Conservation (phyloP, 768 basidiomycete species). For the Boletus pseudopeckii region DNA sequence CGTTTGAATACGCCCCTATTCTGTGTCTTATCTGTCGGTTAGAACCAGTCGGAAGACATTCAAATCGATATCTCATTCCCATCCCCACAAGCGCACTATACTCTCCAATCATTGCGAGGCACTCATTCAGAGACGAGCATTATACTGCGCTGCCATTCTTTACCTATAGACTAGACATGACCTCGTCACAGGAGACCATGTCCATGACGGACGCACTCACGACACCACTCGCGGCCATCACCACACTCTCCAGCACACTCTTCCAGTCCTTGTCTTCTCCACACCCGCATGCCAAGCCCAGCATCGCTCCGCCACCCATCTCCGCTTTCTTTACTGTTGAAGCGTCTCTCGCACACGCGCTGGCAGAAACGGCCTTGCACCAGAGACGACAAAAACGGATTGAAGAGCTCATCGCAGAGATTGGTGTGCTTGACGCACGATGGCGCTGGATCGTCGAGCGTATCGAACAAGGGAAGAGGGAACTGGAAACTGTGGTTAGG, state of each 20-base stretch:
- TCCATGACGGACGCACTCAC: conserved; percentile 61
- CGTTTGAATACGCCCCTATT: too few species aligned
- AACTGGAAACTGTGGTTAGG: conserved; percentile 64
- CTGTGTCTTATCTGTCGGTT: too few species aligned
- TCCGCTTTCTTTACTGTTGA: conserved; percentile 61
- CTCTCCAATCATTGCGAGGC: too few species aligned
- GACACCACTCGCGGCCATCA: conserved; percentile 57
- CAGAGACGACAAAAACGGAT: conserved; percentile 75
- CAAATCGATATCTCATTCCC: too few species aligned
- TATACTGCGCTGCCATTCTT: neutral
- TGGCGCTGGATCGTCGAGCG: conserved; percentile 69
- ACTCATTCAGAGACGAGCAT: neutral
- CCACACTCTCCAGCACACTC: conserved; percentile 61
- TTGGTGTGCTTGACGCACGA: conserved; percentile 59
- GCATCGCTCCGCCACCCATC: conserved; percentile 43
- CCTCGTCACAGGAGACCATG: conserved; percentile 9
- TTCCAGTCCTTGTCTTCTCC: conserved; percentile 72
- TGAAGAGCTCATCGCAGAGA: conserved; percentile 67
- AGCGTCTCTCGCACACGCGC: conserved; percentile 57
- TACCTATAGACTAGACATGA: neutral
- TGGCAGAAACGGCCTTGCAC: conserved; percentile 64
- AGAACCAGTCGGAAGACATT: too few species aligned
- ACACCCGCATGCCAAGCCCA: conserved; percentile 35
- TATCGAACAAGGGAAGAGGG: conserved; percentile 62
- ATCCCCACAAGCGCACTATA: too few species aligned